Evolutionary conservation across 2,329 filamentous ascomycete genomes (phyloP), one percentile per base, ranked within the genome.

Genomic region (Exserohilum turcica): DNA sequence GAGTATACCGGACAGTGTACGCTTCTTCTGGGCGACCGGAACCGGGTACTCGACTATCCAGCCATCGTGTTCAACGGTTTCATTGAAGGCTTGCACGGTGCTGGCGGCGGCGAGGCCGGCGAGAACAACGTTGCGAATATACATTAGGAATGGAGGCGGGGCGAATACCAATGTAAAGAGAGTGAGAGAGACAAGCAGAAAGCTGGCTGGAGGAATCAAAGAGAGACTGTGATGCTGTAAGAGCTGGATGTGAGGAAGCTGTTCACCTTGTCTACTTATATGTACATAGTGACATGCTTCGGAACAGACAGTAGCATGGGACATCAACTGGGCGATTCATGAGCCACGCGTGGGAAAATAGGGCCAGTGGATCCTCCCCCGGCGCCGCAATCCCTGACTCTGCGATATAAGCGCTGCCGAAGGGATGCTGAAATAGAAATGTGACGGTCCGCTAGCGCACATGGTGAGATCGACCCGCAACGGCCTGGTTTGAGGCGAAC

Each of bases 121-220:
- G 52, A 68, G 7, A 36, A 72, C 46, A n/a, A 61, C 46, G 35
- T 61, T 60, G 51, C 66, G 64, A 64, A 70, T 67, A 67, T 73
- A 68, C 70, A 73, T 73, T 73, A 71, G 68, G 42, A 35, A 42
- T 42, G n/a, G n/a, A n/a, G n/a, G 28, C 40, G 8, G 53, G 19
- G 21, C 19, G 19, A n/a, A n/a, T n/a, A n/a, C n/a, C n/a, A n/a
- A n/a, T n/a, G n/a, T n/a, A n/a, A n/a, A n/a, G n/a, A n/a, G n/a
- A n/a, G n/a, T n/a, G n/a, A n/a, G n/a, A n/a, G n/a, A n/a, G n/a
- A n/a, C n/a, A n/a, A n/a, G n/a, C n/a, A n/a, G n/a, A n/a, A n/a
- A n/a, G n/a, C n/a, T n/a, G n/a, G n/a, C n/a, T n/a, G n/a, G n/a
- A n/a, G n/a, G 19, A 51, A 28, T 50, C n/a, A 61, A 48, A 37